These are phyloP conservation scores for Apophysomyces variabilis DNA, from an alignment of 371 early-diverging fungal genomes.

Conservation along the genomic window DNA sequence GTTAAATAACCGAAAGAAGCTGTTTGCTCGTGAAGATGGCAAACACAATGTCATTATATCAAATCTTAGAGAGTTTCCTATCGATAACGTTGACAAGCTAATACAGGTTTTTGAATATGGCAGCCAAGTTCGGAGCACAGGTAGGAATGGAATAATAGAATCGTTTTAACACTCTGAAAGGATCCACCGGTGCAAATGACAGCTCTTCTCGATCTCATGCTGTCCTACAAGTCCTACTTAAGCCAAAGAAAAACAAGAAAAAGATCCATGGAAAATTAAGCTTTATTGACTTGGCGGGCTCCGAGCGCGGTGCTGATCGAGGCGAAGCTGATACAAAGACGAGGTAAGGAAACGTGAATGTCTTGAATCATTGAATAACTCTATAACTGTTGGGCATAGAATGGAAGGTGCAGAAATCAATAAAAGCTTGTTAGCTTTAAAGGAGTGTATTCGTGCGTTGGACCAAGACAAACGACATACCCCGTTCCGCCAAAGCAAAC, in stretches of 20 bases:
- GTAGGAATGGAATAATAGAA: constrained; percentile 35
- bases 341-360: constrained; percentile 41
- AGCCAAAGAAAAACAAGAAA: constrained; percentile 65
- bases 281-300: constrained; percentile 98
- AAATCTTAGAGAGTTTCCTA: constrained; percentile 82
- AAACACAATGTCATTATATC: constrained; percentile 89
- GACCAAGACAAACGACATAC: constrained; percentile 93
- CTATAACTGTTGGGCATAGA: constrained; percentile 37
- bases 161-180: constrained; percentile 29
- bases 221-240: constrained; percentile 87
- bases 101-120: constrained; percentile 94
- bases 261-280: constrained; percentile 76
- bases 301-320: constrained; percentile 97
- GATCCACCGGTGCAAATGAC: constrained; percentile 94
- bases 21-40: constrained; percentile 94
- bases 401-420: constrained; percentile 99
- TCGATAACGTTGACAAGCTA: constrained; percentile 79
- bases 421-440: constrained; percentile 95
- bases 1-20: constrained; percentile 83
- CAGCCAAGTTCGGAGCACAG: constrained; percentile 85
- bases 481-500: constrained; percentile 97
- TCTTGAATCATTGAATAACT: background rate
- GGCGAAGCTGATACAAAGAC: constrained; percentile 89
- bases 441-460: constrained; percentile 97
- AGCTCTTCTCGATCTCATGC: constrained; percentile 99